Evolutionary conservation across 148 eudicot species (phyloP).

Genomic region (Chenopodium suecicum): DNA sequence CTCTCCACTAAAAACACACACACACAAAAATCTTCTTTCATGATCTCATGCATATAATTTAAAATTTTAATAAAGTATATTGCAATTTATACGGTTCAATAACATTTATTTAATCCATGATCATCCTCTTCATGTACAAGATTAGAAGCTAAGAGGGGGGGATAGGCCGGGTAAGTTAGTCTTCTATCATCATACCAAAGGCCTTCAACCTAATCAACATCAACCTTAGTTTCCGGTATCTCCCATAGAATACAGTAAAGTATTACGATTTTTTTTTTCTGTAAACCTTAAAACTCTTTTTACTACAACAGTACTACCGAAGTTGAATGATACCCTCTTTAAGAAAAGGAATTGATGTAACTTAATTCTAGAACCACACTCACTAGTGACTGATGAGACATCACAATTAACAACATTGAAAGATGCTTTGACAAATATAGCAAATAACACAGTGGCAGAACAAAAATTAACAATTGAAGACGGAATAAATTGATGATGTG

Average conservation of each 20-base stretch:
- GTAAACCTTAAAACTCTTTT: too few species aligned
- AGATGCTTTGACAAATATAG: slow-evolving; percentile 11
- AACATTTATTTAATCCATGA: neutral
- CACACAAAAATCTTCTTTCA: neutral
- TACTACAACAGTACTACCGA: neutral
- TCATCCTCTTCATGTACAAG: neutral
- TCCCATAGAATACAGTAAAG: too few species aligned
- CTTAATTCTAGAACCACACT: neutral
- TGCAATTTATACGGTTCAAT: neutral
- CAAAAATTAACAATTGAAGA: neutral
- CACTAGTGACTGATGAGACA: slow-evolving; percentile 7
- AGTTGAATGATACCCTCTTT: neutral
- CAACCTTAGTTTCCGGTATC: too few species aligned
- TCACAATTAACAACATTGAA: slow-evolving; percentile 1
- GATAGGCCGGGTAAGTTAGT: neutral
- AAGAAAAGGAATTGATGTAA: neutral
- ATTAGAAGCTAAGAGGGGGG: too few species aligned
- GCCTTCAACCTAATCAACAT: too few species aligned
- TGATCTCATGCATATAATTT: too few species aligned
- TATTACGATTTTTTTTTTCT: too few species aligned
- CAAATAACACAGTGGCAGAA: slow-evolving; percentile 8
- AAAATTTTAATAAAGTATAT: too few species aligned
- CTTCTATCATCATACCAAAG: neutral
- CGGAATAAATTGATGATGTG: slow-evolving; percentile 2
- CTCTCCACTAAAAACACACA: too few species aligned